phyloP scores from a whole-genome alignment of 2,329 filamentous ascomycete genomes.

The Cadophora gregata region DNA sequence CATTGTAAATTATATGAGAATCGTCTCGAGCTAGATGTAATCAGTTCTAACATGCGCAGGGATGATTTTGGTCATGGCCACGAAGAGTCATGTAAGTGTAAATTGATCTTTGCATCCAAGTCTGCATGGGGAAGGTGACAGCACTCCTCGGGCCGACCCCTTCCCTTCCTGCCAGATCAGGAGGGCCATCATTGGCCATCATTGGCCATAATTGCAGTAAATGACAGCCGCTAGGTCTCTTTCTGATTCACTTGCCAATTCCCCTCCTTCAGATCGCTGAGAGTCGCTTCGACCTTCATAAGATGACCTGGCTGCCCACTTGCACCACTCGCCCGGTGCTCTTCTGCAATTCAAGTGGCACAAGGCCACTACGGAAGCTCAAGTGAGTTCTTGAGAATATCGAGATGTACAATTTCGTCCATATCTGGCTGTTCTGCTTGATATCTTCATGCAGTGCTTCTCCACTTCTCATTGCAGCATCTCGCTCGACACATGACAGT shows the following conservation, averaged over 20 bases:
- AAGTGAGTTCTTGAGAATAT: neutral
- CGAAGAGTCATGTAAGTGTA: neutral
- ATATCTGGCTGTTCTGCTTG: neutral
- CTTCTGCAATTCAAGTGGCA: neutral
- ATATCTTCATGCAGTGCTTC: neutral
- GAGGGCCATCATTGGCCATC: neutral
- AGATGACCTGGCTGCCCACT: neutral
- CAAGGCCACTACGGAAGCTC: no score
- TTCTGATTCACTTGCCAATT: neutral
- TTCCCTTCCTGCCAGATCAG: no score
- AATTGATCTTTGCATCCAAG: neutral
- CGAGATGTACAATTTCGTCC: neutral
- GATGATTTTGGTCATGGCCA: neutral
- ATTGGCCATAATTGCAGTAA: neutral
- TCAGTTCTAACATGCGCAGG: neutral
- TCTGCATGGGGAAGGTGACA: neutral
- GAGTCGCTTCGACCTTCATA: neutral
- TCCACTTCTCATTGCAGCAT: neutral
- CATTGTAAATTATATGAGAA: neutral
- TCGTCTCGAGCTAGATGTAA: neutral
- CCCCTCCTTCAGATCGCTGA: neutral
- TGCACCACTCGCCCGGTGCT: no score
- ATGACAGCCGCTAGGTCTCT: neutral
- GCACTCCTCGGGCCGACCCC: constrained; percentile 1
- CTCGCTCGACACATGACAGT: neutral